Conservation (phyloP, 768 basidiomycete species). For the Psilocybe sp. region DNA sequence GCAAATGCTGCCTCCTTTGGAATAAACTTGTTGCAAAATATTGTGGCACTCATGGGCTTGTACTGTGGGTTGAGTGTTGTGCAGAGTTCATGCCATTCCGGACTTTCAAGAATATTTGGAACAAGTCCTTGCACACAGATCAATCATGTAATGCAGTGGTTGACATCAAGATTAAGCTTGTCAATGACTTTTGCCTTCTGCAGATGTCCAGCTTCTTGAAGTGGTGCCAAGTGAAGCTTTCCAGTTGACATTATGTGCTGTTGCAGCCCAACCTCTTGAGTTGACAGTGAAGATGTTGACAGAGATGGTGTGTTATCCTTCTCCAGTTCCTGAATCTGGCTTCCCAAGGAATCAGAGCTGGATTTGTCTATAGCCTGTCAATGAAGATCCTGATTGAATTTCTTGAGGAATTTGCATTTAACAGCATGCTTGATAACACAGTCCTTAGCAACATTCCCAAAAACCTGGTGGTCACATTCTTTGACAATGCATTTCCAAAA, state of each 20-base stretch:
- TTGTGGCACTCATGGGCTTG: constrained; percentile 4
- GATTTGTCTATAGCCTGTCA: neutral
- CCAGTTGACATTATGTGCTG: too few species aligned
- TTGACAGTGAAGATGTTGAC: too few species aligned
- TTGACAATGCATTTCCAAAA: too few species aligned
- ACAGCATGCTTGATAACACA: neutral
- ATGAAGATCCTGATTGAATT: neutral
- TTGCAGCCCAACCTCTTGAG: too few species aligned
- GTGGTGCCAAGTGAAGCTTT: neutral
- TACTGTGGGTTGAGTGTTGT: constrained; percentile 8
- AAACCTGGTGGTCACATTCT: too few species aligned
- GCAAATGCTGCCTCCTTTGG: constrained; percentile 9
- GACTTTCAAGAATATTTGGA: constrained; percentile 17
- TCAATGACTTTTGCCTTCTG: neutral
- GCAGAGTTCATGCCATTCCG: constrained; percentile 23
- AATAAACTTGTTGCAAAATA: constrained; percentile 14
- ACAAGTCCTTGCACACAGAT: constrained; percentile 21
- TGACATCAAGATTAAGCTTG: constrained; percentile 1
- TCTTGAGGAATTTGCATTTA: neutral
- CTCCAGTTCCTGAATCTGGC: neutral
- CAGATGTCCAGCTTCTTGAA: neutral
- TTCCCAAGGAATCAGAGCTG: neutral
- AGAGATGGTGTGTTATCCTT: neutral
- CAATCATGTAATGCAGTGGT: constrained; percentile 17
- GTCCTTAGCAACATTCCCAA: too few species aligned